Evolutionary conservation across 495 filamentous ascomycete species (phyloP).

Genomic region (Clavariopsis aquatica): DNA sequence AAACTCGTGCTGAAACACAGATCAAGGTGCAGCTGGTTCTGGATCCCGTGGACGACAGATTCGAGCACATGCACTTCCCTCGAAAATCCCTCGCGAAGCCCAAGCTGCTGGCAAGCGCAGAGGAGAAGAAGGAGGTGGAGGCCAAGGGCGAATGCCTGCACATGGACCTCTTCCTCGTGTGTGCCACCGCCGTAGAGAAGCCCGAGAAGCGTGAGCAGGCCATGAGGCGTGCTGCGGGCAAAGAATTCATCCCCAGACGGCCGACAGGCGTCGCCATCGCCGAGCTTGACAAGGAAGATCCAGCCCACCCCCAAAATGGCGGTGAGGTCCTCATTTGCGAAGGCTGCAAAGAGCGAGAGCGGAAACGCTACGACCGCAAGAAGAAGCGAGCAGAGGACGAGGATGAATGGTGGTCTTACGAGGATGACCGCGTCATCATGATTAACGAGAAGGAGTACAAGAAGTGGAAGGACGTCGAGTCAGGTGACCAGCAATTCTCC

Average conservation of each 20-base stretch:
- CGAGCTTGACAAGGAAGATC: conserved; percentile 29
- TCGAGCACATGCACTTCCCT: conserved; percentile 23
- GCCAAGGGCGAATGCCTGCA: neutral
- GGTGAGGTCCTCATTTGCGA: conserved; percentile 31
- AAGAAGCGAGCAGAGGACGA: conserved; percentile 30
- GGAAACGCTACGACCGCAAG: conserved; percentile 29
- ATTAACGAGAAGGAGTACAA: conserved; percentile 36
- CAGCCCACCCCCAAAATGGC: conserved; percentile 28
- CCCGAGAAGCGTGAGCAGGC: conserved; percentile 14
- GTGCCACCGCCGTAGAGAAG: conserved; percentile 24
- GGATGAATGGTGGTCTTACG: conserved; percentile 22
- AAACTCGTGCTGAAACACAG: conserved; percentile 32
- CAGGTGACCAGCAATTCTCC: conserved; percentile 9
- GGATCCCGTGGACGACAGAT: conserved; percentile 15
- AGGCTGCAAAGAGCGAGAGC: conserved; percentile 30
- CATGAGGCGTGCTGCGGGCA: conserved; percentile 16
- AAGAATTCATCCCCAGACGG: conserved; percentile 10
- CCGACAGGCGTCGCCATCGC: neutral
- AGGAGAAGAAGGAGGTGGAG: conserved; percentile 19
- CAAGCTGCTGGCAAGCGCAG: conserved; percentile 24
- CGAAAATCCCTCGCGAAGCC: conserved; percentile 28
- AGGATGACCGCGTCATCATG: conserved; percentile 26
- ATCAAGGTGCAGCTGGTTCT: conserved; percentile 28
- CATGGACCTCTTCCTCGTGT: conserved; percentile 23
- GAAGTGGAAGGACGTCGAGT: conserved; percentile 24